These are phyloP conservation scores for Phialemonium atrogriseum DNA, from an alignment of 2,329 filamentous ascomycete species.

Conservation along the genomic window DNA sequence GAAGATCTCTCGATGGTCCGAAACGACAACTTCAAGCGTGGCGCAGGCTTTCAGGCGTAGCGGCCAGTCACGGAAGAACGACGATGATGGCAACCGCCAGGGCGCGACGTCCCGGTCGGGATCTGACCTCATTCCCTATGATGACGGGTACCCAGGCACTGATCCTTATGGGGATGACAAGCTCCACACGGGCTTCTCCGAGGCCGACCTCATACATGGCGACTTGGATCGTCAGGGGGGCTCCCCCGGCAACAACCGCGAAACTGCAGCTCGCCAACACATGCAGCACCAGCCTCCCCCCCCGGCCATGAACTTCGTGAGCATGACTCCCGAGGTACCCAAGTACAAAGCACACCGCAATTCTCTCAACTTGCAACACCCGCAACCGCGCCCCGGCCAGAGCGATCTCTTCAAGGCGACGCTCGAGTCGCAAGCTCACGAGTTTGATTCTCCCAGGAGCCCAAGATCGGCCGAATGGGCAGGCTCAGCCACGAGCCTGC, in stretches of 20 bases:
- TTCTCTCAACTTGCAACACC: slow-evolving; percentile 71
- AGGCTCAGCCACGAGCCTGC: slow-evolving; percentile 50
- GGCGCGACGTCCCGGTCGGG: slow-evolving; percentile 60
- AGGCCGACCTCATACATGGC: slow-evolving; percentile 34
- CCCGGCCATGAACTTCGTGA: slow-evolving; percentile 28
- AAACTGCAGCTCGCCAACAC: slow-evolving; percentile 7
- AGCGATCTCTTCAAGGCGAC: slow-evolving; percentile 67
- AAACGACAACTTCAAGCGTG: slow-evolving; percentile 85
- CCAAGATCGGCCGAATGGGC: slow-evolving; percentile 55
- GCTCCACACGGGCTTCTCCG: slow-evolving; percentile 47
- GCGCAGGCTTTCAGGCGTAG: slow-evolving; percentile 69
- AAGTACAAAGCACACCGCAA: slow-evolving; percentile 79
- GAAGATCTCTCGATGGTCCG: slow-evolving; percentile 95
- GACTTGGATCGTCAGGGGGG: slow-evolving; percentile 8
- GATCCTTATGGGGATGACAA: slow-evolving; percentile 53
- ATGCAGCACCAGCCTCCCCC: slow-evolving; percentile 34
- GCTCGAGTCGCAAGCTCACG: slow-evolving; percentile 63
- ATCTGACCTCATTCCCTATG: slow-evolving; percentile 58
- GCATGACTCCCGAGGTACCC: slow-evolving; percentile 56
- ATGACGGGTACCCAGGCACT: slow-evolving; percentile 51
- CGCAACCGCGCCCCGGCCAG: slow-evolving; percentile 66
- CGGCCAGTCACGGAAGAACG: slow-evolving; percentile 49
- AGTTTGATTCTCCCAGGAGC: slow-evolving; percentile 54
- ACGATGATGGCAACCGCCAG: slow-evolving; percentile 38
- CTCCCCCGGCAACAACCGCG: slow-evolving; percentile 8